Base-by-base conservation (phyloP, 139 green algal species). In the Astrephomene gubernaculifera region DNA sequence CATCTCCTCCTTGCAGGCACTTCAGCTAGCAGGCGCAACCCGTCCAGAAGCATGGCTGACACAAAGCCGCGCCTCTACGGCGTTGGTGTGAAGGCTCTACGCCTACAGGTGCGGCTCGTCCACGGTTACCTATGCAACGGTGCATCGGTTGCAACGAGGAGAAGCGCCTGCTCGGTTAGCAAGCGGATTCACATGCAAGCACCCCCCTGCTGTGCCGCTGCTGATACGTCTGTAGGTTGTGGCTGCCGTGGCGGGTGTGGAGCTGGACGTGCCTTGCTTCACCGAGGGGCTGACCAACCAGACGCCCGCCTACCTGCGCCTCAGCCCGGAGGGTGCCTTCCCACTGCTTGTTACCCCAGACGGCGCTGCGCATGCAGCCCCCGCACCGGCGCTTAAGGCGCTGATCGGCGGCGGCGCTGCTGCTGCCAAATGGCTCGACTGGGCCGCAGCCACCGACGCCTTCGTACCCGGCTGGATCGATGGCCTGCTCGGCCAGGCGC, bases 201-300 rank as follows among this genome's bases (percentile, higher is more conserved):
- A n/a, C n/a, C n/a, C n/a, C n/a, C n/a, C n/a, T n/a, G n/a, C n/a
- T n/a, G n/a, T n/a, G n/a, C n/a, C n/a, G n/a, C n/a, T n/a, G n/a
- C n/a, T n/a, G n/a, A n/a, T n/a, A n/a, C 39, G 17, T 29, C 29
- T 29, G 7, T 53, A 86, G 79, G 60, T 89, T 44, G 87, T 83
- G 2, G 87, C 87, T 27, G 43, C 71, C 1, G 79, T 86, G 61
- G 86, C 74, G 14, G 79, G 86, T 44, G 79, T 87, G 2, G 82
- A 89, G 17, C 29, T 93, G 27, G 86, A 91, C 22, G 83, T 72
- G 19, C 65, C 74, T 4, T 79, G 83, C 67, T 91, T 93, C 83
- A 91, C 79, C 4, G 39, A 79, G 53, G 90, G 86, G 49, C 49
- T 93, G 14, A 93, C 87, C 61, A 92, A 93, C 72, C 86, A 83